Evolutionary conservation across 1,284 basidiomycete genomes (phyloP).

Genomic region (Serendipita sp.): DNA sequence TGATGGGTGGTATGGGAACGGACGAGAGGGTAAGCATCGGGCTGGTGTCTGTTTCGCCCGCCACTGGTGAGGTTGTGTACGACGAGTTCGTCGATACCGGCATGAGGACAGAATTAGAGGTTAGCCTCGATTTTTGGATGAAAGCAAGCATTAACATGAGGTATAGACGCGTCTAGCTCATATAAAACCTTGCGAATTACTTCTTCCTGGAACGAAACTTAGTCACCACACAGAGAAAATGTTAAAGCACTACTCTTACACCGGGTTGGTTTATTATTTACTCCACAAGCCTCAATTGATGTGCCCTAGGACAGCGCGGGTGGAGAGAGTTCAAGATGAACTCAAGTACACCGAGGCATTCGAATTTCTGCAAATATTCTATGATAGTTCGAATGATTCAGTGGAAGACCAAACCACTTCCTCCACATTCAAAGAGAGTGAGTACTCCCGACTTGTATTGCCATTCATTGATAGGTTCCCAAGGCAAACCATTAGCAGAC

Average conservation of each 20-base stretch:
- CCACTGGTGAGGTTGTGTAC: constrained; percentile 84
- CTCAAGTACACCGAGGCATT: constrained; percentile 65
- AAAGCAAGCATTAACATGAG: neutral
- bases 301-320: constrained; percentile 22
- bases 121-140: constrained; percentile 20
- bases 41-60: constrained; percentile 69
- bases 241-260: constrained; percentile 50
- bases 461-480: neutral
- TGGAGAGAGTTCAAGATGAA: constrained; percentile 46
- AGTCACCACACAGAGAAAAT: constrained; percentile 67
- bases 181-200: constrained; percentile 68
- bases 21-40: constrained; percentile 54
- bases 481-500: constrained; percentile 46
- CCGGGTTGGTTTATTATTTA: constrained; percentile 21
- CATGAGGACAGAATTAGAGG: constrained; percentile 81
- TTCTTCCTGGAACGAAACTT: constrained; percentile 50
- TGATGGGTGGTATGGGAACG: constrained; percentile 32
- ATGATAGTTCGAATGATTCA: constrained; percentile 27
- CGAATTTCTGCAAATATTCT: constrained; percentile 56
- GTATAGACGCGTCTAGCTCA: constrained; percentile 68
- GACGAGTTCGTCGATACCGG: constrained; percentile 75
- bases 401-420: constrained; percentile 21
- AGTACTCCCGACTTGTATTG: neutral
- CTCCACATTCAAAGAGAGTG: neutral
- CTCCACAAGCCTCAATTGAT: neutral